These are phyloP conservation scores for Suillus americanus DNA, from an alignment of 768 basidiomycete species.

Conservation along the genomic window DNA sequence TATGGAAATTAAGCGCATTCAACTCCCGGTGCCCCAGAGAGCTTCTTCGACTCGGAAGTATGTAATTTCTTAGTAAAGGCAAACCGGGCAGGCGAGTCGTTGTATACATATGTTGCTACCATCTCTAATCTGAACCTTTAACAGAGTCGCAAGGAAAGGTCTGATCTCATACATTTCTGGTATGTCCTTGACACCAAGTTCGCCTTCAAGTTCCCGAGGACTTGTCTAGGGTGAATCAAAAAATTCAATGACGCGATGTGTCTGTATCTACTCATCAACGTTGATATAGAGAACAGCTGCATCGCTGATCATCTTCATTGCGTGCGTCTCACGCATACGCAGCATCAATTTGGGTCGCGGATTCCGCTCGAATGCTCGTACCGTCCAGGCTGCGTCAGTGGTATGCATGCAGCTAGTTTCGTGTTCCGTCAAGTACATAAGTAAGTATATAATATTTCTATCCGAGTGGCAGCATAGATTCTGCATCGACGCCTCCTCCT, in stretches of 20 bases:
- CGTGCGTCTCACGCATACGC: background rate
- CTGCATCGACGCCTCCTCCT: background rate
- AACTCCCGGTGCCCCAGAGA: too few species aligned
- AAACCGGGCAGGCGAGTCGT: background rate
- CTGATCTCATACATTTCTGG: background rate
- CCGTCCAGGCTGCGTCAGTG: background rate
- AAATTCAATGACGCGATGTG: background rate
- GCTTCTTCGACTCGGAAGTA: background rate
- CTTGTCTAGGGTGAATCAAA: background rate
- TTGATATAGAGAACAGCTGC: background rate
- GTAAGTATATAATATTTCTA: background rate
- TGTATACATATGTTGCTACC: background rate
- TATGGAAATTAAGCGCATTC: too few species aligned
- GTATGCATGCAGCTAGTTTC: background rate
- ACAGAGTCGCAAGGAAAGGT: background rate
- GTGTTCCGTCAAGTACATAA: background rate
- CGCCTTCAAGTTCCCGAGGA: background rate
- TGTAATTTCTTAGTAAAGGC: background rate
- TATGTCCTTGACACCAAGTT: background rate
- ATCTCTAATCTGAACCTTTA: background rate
- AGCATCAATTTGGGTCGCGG: too few species aligned
- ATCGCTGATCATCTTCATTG: background rate
- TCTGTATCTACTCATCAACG: background rate
- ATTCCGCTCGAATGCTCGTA: background rate
- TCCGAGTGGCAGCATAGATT: background rate